Evolutionary conservation across 768 basidiomycete genomes (phyloP).

Genomic region (Serendipita indica): DNA sequence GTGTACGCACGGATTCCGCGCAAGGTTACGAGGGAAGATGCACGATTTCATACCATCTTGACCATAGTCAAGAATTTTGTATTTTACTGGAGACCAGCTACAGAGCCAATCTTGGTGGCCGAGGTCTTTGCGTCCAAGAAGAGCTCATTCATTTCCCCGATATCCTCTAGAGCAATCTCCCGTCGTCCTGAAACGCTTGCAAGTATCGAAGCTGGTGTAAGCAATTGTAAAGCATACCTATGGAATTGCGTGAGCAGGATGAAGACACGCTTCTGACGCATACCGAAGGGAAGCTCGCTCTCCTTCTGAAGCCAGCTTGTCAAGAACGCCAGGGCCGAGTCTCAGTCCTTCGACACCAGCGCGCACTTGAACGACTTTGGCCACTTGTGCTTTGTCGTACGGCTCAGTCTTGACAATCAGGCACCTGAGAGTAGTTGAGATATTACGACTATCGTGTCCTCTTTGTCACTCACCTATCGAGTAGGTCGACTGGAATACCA

Average conservation of each 20-base stretch:
- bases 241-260: constrained; percentile 1
- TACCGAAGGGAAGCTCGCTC: constrained; percentile 69
- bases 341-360: constrained; percentile 77
- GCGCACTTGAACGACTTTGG: constrained; percentile 71
- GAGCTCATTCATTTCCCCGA: constrained; percentile 83
- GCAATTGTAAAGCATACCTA: constrained; percentile 81
- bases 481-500: constrained; percentile 82
- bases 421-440: constrained; percentile 34
- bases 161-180: constrained; percentile 77
- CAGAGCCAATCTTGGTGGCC: constrained; percentile 37
- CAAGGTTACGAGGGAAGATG: background rate
- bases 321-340: constrained; percentile 59
- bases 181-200: constrained; percentile 59
- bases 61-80: too few relatives aligned
- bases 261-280: constrained; percentile 15
- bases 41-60: background rate
- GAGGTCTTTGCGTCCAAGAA: constrained; percentile 89
- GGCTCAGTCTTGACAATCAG: constrained; percentile 89
- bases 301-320: constrained; percentile 67
- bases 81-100: too few relatives aligned
- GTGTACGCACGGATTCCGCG: background rate
- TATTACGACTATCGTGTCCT: background rate
- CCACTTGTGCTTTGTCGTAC: constrained; percentile 72
- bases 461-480: constrained; percentile 54
- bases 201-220: constrained; percentile 83